These are phyloP conservation scores for Acanthamoeba healyi DNA, from an alignment of 208 protist species.

Conservation along the genomic window DNA sequence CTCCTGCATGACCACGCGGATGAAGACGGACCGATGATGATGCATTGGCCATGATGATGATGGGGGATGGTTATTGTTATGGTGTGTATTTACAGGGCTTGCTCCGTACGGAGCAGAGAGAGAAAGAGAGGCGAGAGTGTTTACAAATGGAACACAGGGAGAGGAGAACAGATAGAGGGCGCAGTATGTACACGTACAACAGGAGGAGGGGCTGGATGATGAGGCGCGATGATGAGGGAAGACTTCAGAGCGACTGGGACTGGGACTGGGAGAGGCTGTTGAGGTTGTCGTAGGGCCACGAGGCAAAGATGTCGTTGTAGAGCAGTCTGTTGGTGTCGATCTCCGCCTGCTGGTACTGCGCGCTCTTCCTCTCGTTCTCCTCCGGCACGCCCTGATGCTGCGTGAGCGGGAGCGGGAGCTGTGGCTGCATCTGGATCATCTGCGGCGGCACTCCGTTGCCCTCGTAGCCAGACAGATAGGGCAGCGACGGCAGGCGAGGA, in stretches of 20 bases:
- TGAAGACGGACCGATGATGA: no score
- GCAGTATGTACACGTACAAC: no score
- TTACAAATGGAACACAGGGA: no score
- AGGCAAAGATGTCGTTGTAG: conserved; percentile 46
- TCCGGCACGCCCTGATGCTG: neutral
- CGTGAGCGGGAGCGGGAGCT: no score
- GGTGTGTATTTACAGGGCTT: neutral
- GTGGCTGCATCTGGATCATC: neutral
- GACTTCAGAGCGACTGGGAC: neutral
- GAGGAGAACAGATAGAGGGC: no score
- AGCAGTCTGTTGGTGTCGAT: conserved; percentile 41
- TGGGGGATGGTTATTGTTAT: no score
- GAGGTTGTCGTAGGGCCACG: conserved; percentile 42
- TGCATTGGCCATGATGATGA: no score
- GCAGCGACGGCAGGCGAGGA: neutral
- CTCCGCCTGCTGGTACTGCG: neutral
- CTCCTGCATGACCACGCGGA: neutral
- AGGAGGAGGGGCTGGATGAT: no score
- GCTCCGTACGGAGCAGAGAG: no score
- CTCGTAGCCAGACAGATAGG: neutral
- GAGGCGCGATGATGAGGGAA: no score
- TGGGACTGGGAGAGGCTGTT: conserved; percentile 6
- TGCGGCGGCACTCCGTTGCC: neutral
- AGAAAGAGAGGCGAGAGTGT: no score
- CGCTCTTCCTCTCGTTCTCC: neutral